Conservation (phyloP, 352 stramenopile species). For the Phytopythium montanum region DNA sequence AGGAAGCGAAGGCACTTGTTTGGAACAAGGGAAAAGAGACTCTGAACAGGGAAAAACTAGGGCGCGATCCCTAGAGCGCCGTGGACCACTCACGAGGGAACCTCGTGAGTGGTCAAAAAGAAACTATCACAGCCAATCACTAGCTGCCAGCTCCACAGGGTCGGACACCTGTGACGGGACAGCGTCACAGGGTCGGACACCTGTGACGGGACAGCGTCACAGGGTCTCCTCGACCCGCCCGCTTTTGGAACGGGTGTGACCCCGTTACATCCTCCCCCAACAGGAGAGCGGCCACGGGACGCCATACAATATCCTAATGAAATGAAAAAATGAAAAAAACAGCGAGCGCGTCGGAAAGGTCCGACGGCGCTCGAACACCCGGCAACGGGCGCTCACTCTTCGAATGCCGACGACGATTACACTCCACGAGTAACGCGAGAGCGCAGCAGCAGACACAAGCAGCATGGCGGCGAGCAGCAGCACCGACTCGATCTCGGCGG, state of each 20-base stretch:
- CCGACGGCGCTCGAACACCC: neutral
- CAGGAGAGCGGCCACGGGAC: slow-evolving; percentile 9
- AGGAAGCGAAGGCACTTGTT: no score
- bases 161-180: neutral
- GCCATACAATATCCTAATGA: slow-evolving; percentile 5
- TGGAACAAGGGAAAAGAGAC: no score
- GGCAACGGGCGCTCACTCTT: neutral
- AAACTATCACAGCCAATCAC: neutral
- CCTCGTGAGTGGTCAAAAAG: neutral
- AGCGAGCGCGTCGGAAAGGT: neutral
- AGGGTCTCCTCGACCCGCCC: neutral
- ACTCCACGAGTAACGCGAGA: neutral
- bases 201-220: neutral
- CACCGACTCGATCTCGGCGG: neutral
- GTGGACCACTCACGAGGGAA: neutral
- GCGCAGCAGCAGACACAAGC: neutral
- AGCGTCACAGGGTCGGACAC: neutral
- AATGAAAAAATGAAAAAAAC: slow-evolving; percentile 3
- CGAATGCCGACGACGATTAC: neutral
- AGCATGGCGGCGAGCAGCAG: neutral
- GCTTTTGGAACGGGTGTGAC: slow-evolving; percentile 9
- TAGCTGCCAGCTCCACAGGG: neutral
- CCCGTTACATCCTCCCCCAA: slow-evolving; percentile 13
- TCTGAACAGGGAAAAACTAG: no score
- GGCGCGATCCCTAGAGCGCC: no score